Conservation (phyloP, 2,329 filamentous ascomycete species). For the Fusarium goolgardi region DNA sequence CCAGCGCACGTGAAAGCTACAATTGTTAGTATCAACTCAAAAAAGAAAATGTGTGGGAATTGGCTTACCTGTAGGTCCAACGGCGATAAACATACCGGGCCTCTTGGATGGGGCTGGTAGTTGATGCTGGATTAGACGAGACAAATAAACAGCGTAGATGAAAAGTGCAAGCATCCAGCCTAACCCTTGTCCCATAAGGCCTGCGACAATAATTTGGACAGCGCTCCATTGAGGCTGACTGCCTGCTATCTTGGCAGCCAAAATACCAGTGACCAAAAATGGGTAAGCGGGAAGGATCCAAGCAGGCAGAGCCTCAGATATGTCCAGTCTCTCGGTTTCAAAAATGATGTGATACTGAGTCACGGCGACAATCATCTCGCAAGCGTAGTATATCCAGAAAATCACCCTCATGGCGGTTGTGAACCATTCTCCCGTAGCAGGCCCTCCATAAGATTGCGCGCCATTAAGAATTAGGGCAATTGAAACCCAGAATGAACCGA, state of each 20-base stretch:
- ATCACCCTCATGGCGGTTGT: conserved; percentile 7
- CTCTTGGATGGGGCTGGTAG: conserved; percentile 1
- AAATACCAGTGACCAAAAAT: conserved; percentile 22
- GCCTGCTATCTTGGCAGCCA: conserved; percentile 15
- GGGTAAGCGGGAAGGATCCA: conserved; percentile 30
- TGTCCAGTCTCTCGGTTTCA: conserved; percentile 9
- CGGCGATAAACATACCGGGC: conserved; percentile 20
- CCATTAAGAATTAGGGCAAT: conserved; percentile 17
- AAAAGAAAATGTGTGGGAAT: fast-evolving
- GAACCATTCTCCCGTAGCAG: conserved; percentile 10
- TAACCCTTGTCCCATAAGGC: conserved; percentile 23
- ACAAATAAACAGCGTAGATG: conserved; percentile 23
- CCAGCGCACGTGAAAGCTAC: conserved; percentile 15
- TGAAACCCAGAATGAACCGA: conserved; percentile 20
- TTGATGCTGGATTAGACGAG: conserved; percentile 23
- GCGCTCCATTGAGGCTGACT: conserved; percentile 23
- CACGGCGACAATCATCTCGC: conserved; percentile 24
- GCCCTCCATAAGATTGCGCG: conserved; percentile 24
- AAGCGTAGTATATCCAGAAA: conserved; percentile 30
- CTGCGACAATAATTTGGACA: conserved; percentile 18
- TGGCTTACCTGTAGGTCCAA: conserved; percentile 19
- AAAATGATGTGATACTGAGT: conserved; percentile 21
- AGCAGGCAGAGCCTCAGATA: conserved; percentile 12
- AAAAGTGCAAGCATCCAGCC: conserved; percentile 30
- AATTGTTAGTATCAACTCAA: fast-evolving